Base-by-base conservation (phyloP, 805 yeast genomes). In the Ogataea ramenticola region DNA sequence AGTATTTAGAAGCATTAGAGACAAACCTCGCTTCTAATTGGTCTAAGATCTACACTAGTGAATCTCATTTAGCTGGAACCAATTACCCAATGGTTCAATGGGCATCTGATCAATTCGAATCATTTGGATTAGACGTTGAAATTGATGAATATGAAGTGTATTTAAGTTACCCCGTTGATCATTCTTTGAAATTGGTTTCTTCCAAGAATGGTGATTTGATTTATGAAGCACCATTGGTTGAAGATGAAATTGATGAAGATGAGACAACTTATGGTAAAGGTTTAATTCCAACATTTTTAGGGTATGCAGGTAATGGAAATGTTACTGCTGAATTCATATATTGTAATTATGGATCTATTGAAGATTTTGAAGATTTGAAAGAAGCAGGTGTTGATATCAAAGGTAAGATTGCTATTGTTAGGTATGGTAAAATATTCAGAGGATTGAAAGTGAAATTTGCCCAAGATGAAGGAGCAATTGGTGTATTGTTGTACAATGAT, bases 401-500 rank as follows among this genome's bases (percentile, higher is more conserved):
- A 20, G 84, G 73, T 33, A 73, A 74, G 46, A 70, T 81, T 41
- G 86, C 74, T 15, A 66, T 81, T 47, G 78, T 70, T 4, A 69
- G 85, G 44, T 80, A 81, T 51, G 86, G 84, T 39, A 58, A 55
- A 2, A 67, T 77, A 14, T 79, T 75, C 64, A 67, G 87, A 34
- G 87, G 87, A n/a, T 67, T 80, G 48, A 81, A 81, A 55, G 85
- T 82, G 39, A 74, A 78, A 55, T 75, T 76, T 53, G 87, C 86
- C 12, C 80, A 81, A 58, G 79, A 79, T 42, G 61, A 65, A 20
- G 86, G 87, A 32, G 83, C 82, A 10, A 59, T 64, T 39, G 88
- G 82, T 31, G 85, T 76, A 2, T 55, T 82, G 15, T 64, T 81
- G 35, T 81, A 79, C 55, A 64, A 79, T 3, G 87, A 81, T 47